Evolutionary conservation across 768 basidiomycete genomes (phyloP), one percentile per base, ranked within the genome.

Genomic region (Roridomyces roridus): DNA sequence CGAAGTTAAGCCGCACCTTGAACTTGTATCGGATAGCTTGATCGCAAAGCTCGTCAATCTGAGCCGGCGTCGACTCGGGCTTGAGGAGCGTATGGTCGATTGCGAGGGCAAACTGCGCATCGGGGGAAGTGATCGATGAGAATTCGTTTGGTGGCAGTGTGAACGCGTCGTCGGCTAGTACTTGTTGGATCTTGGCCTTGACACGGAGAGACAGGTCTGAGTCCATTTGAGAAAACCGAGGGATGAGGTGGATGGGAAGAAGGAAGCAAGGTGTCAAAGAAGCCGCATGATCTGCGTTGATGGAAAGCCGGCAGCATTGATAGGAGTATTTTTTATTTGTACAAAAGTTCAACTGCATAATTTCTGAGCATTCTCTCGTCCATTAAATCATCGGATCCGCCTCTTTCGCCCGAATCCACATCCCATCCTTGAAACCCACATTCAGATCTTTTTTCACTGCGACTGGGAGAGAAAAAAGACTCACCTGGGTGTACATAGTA

Each of bases 61-160:
- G 78, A 23, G 67, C 67, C 18, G 72, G 57, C 10, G 80, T 81
- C 11, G 80, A 79, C 46, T 82, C 80, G 9, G 77, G 80, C 53
- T 80, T 82, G 26, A 83, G 71, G 28, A 83, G 69, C 0, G 82
- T 82, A 55, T 83, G 81, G 61, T 83, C 81, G 53, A 83, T 78
- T 12, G 71, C 64, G 5, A 65, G 68, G 2, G 80, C 72, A 39
- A 82, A 74, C 31, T 62, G 61, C 41, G 75, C 68, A 49, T 57
- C 56, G 29, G 62, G 51, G 20, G 47, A 31, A 15, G 57, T 54
- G 18, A 54, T 51, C 44, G 53, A 54, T 21, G 75, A 64, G 15
- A 67, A 61, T 2, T 59, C 51, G 36, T 69, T 67, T 18, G 65
- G 54, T 10, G 69, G 59, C n/a, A 73, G 62, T 3, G 65, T 23